phyloP scores from a whole-genome alignment of 2,329 filamentous ascomycete species.

The Alternaria sp. region DNA sequence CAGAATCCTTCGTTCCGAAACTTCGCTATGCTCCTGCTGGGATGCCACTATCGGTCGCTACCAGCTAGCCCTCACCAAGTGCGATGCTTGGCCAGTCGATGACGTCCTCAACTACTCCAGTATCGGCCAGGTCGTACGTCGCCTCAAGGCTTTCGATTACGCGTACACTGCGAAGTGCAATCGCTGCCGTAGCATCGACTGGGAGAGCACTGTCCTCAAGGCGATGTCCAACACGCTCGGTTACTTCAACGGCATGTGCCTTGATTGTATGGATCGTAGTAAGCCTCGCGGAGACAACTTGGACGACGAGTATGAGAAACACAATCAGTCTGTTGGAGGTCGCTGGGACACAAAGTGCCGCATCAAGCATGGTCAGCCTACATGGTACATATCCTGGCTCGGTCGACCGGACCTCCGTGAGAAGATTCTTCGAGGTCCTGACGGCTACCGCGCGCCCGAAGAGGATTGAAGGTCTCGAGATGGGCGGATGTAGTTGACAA shows the following conservation, averaged over 20 bases:
- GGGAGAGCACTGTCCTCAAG: conserved; percentile 4
- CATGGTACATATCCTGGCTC: conserved; percentile 40
- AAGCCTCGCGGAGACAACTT: conserved; percentile 10
- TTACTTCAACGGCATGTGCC: conserved; percentile 41
- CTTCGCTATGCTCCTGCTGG: conserved; percentile 18
- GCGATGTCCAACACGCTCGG: conserved; percentile 8
- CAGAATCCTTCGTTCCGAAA: conserved; percentile 12
- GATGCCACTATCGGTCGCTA: conserved; percentile 22
- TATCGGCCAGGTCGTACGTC: conserved; percentile 15
- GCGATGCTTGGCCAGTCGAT: conserved; percentile 24
- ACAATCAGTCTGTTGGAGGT: conserved; percentile 16
- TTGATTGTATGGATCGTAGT: conserved; percentile 39
- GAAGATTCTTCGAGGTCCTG: conserved; percentile 19
- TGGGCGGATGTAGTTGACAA: background rate
- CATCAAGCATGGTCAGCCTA: conserved; percentile 33
- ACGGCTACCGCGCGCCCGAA: conserved; percentile 4
- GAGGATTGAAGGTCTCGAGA: background rate
- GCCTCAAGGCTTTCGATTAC: conserved; percentile 19
- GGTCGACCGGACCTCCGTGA: conserved; percentile 24
- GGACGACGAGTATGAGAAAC: conserved; percentile 31
- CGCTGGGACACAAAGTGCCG: conserved; percentile 34
- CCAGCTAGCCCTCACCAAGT: conserved; percentile 16
- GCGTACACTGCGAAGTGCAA: conserved; percentile 13
- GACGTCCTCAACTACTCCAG: conserved; percentile 15
- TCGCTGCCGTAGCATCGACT: conserved; percentile 17